These are phyloP conservation scores for Leccinum arenicola DNA, from an alignment of 768 basidiomycete species.

Conservation along the genomic window DNA sequence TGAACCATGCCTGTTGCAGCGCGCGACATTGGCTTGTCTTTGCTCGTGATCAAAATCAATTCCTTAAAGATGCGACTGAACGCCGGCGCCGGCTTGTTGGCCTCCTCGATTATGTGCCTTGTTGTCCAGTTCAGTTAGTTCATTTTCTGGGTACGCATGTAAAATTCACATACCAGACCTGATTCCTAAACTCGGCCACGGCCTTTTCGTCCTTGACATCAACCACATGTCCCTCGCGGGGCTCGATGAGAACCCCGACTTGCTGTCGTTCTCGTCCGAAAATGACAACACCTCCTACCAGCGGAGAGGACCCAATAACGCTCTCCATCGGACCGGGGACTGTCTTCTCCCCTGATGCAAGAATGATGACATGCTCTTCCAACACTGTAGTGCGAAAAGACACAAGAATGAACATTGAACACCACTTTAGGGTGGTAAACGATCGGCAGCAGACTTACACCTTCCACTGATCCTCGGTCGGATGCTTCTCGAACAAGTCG, in stretches of 20 bases:
- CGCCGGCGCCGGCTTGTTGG: conserved; percentile 39
- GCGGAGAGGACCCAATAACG: conserved; percentile 20
- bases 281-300: conserved; percentile 27
- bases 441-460: conserved; percentile 17
- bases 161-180: conserved; percentile 25
- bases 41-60: conserved; percentile 47
- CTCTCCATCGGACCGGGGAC: conserved; percentile 30
- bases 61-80: conserved; percentile 50
- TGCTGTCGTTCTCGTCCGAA: conserved; percentile 35
- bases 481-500: conserved; percentile 45
- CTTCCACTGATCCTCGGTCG: conserved; percentile 39
- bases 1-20: conserved; percentile 45
- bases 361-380: conserved; percentile 34
- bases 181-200: conserved; percentile 29
- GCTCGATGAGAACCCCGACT: conserved; percentile 34
- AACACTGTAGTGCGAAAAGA: conserved; percentile 5
- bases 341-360: conserved; percentile 19
- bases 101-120: conserved; percentile 43
- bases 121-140: neutral
- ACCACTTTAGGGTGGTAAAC: too few relatives aligned
- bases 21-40: conserved; percentile 42
- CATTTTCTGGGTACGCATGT: neutral
- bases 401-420: neutral
- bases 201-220: conserved; percentile 23
- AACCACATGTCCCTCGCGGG: conserved; percentile 10